Base-by-base conservation (phyloP, 129 eudicot genomes). In the Scalesia atractyloides region DNA sequence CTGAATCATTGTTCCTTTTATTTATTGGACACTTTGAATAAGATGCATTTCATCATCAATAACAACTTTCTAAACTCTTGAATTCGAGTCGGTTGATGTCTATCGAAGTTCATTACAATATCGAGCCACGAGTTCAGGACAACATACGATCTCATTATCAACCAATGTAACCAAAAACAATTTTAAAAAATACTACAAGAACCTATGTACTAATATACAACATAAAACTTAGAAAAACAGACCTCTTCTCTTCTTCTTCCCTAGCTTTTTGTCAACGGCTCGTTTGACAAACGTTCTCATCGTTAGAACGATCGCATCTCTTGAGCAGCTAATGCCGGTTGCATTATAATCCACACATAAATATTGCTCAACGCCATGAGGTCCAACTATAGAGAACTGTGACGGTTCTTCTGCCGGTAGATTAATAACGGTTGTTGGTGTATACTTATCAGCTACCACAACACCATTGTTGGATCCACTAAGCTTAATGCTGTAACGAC, bases 231-330 rank as follows among this genome's bases (percentile, higher is more conserved):
- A 41, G 44, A 70, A 73, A 24, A 80, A 80, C 67, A 80, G 43
- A 24, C 36, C 84, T 67, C 84, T 74, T 33, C 68, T 68, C 64
- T 73, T 80, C 65, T 80, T 80, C 66, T 80, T 80, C 54, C 80
- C 73, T n/a, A 50, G 34, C 76, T 74, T 80, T 68, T 54, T 69
- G 64, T 80, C 84, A 12, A 52, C 80, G 8, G 80, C 84, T 17
- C 80, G 75, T 68, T 80, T 80, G 26, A 74, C 73, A 51, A 80
- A 80, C 47, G 50, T 37, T 64, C 84, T 74, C 80, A 80, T 37
- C 9, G 72, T 80, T 5, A 80, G 43, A 15, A 80, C 84, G 52
- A 80, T 74, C 24, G 84, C 64, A 68, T 80, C 84, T 74, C 80
- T 80, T 14, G 80, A 74, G 46, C 73, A 51, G 66, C 76, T 74